Evolutionary conservation across 2,329 filamentous ascomycete genomes (phyloP).

Genomic region (Fusarium denticulatum): DNA sequence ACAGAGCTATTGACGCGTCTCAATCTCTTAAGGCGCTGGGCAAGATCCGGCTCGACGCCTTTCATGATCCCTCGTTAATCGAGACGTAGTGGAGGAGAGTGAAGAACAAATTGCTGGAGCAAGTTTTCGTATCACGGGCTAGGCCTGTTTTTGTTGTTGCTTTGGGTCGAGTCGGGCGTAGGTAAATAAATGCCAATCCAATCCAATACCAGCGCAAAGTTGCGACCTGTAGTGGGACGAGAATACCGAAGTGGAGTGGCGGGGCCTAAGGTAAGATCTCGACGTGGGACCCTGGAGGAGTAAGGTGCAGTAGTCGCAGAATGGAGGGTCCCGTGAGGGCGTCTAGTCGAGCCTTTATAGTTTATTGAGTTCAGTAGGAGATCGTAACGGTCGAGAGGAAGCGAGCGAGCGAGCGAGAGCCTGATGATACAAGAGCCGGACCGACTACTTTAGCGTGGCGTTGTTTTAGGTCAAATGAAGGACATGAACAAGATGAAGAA

Average conservation of each 20-base stretch:
- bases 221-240: conserved; percentile 41
- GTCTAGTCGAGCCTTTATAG: not conserved
- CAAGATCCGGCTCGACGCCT: conserved; percentile 37
- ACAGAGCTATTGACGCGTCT: conserved; percentile 40
- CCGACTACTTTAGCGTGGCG: conserved; percentile 29
- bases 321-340: conserved; percentile 5
- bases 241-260: conserved; percentile 23
- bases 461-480: conserved; percentile 7
- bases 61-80: conserved; percentile 43
- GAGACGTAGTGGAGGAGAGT: conserved; percentile 15
- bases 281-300: conserved; percentile 36
- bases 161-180: conserved; percentile 9
- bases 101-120: not conserved
- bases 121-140: conserved; percentile 26
- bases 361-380: conserved; percentile 17
- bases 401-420: not conserved
- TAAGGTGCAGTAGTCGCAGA: conserved; percentile 1
- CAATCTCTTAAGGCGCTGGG: conserved; percentile 42
- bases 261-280: conserved; percentile 38
- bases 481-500: not conserved
- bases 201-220: conserved; percentile 35
- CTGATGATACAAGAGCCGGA: conserved; percentile 24
- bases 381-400: conserved; percentile 27
- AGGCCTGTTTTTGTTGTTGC: conserved; percentile 31
- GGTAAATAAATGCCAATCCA: conserved; percentile 7